Base-by-base conservation (phyloP, 2,329 filamentous ascomycete species). In the Tolypocladium album region DNA sequence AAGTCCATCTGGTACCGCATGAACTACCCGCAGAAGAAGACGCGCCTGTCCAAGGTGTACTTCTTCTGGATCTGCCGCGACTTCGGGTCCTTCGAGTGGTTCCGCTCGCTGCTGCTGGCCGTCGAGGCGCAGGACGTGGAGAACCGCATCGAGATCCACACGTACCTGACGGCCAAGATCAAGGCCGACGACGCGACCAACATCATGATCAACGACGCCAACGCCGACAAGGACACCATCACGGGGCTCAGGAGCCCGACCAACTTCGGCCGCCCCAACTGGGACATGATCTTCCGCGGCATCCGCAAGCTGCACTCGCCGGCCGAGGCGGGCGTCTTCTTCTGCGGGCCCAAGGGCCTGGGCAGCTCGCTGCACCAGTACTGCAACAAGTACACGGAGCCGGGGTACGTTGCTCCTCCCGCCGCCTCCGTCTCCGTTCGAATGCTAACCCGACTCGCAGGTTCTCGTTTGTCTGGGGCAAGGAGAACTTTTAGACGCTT, bases 1-100 rank as follows among this genome's bases (percentile, higher is more conserved):
- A 95, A 95, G 79, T 92, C 88, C 58, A 93, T 95, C 75, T 95
- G 90, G 90, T 95, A 94, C 78, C 85, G 90, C 57, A 92, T 93
- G 87, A 93, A 92, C 80, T 92, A 90, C 75, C 88, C 88, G 3
- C 87, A 90, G 71, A 84, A 87, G 74, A 88, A 88, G 76, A 92
- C 89, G 3, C 82, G 89, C 4, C 80, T 95, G 52, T 82, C 87
- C 69, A 95, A 94, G 74, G 89, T 95, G 31, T 95, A 94, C 78
- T 94, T 94, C 79, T 92, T 94, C 82, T 94, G 90, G 90, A 87
- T 94, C 63, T 93, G 90, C 79, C 83, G 90, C 73, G 90, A 94
- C 74, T 93, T 93, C 69, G 89, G 88, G 40, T 91, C 88, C 0
- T 92, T 94, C 68, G 90, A 94, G 78, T 95, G 90, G 90, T 94